These are phyloP conservation scores for Trichoderma erinaceum DNA, from an alignment of 495 filamentous ascomycete species.

Conservation along the genomic window DNA sequence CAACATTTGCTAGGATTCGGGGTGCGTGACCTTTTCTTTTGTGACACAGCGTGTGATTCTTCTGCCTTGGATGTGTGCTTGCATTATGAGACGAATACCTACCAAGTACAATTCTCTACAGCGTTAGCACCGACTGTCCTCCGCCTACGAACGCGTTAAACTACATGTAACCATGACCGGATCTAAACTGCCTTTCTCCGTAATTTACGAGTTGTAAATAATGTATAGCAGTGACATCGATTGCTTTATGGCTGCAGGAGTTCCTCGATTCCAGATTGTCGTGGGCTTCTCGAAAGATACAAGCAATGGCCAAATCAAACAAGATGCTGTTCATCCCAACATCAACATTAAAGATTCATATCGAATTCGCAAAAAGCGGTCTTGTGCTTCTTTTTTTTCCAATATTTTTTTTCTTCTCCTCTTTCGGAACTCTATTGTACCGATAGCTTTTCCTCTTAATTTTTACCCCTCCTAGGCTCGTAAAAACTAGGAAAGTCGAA, in stretches of 20 bases:
- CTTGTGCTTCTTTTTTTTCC: background rate
- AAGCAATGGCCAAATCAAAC: too few relatives aligned
- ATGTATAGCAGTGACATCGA: too few relatives aligned
- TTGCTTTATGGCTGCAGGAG: too few relatives aligned
- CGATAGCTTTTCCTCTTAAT: conserved; percentile 1
- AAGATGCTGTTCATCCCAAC: too few relatives aligned
- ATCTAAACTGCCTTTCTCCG: too few relatives aligned
- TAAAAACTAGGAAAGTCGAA: conserved; percentile 12
- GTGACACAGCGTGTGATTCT: background rate
- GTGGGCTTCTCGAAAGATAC: too few relatives aligned
- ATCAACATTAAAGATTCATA: background rate
- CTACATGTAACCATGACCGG: too few relatives aligned
- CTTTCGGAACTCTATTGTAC: conserved; percentile 3
- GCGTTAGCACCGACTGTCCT: too few relatives aligned
- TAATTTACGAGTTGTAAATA: too few relatives aligned
- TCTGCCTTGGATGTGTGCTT: background rate
- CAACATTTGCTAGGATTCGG: too few relatives aligned
- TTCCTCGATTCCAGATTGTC: too few relatives aligned
- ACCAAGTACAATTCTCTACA: background rate
- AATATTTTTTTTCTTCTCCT: background rate
- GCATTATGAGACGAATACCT: background rate
- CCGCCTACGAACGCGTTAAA: too few relatives aligned
- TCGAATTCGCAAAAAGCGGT: background rate
- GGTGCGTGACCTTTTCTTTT: background rate
- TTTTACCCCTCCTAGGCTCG: conserved; percentile 11